Percentiles rank a stretch among this genome's conserved stretches.
These are phyloP conservation scores for Diplogelasinospora grovesii DNA, from an alignment of 495 filamentous ascomycete genomes.

Conservation along the genomic window DNA sequence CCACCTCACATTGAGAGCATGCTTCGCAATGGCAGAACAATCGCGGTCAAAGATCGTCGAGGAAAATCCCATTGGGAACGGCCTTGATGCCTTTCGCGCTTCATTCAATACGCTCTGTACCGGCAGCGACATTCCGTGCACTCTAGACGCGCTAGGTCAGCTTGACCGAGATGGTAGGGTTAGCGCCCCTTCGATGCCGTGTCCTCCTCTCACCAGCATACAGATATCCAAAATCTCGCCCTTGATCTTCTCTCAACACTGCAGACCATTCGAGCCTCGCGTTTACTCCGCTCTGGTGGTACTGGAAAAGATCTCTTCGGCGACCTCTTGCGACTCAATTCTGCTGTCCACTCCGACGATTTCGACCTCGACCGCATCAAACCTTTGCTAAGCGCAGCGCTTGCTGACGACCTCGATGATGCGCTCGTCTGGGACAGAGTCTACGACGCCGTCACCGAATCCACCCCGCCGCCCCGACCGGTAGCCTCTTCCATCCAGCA, in stretches of 20 bases:
- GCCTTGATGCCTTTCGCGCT: constrained; percentile 26
- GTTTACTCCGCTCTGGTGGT: constrained; percentile 16
- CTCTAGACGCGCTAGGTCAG: constrained; percentile 23
- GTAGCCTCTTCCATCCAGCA: constrained; percentile 30
- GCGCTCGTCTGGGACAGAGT: constrained; percentile 25
- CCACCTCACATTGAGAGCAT: constrained; percentile 4
- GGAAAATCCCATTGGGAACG: constrained; percentile 29
- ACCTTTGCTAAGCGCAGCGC: constrained; percentile 24
- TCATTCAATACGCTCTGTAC: constrained; percentile 25
- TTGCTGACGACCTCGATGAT: constrained; percentile 19
- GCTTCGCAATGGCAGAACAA: constrained; percentile 16
- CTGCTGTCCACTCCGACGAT: constrained; percentile 23
- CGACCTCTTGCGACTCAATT: constrained; percentile 19
- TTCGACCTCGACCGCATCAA: constrained; percentile 31
- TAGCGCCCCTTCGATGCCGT: constrained; percentile 6
- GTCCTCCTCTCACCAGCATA: constrained; percentile 12
- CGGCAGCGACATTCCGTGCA: constrained; percentile 12
- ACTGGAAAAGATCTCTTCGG: constrained; percentile 7
- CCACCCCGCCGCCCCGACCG: constrained; percentile 29
- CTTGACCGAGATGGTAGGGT: constrained; percentile 25
- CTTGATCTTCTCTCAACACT: constrained; percentile 16
- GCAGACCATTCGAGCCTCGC: constrained; percentile 20
- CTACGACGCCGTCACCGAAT: constrained; percentile 26
- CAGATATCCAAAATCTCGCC: constrained; percentile 17
- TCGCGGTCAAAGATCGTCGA: constrained; percentile 22